Conservation (phyloP, 768 basidiomycete species). For the Xerocomus potaroensis region DNA sequence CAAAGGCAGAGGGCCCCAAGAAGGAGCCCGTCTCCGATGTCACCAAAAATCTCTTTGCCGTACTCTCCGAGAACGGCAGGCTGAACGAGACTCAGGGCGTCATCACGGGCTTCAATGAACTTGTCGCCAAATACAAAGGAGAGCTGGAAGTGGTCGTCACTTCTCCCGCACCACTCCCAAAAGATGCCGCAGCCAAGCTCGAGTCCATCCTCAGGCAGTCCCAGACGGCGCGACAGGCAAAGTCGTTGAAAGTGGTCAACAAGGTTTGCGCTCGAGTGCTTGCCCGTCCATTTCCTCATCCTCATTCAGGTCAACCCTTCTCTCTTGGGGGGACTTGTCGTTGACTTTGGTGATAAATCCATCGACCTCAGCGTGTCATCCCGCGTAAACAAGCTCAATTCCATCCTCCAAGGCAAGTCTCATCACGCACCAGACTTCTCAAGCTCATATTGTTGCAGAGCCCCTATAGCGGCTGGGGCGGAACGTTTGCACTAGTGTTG, state of each 20-base stretch:
- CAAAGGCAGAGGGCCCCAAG: conserved; percentile 63
- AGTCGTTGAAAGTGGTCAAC: conserved; percentile 85
- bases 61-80: conserved; percentile 92
- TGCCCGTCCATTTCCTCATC: conserved; percentile 1
- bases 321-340: conserved; percentile 87
- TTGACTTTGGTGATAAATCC: conserved; percentile 98
- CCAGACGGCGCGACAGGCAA: conserved; percentile 80
- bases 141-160: conserved; percentile 93
- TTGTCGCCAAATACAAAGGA: conserved; percentile 85
- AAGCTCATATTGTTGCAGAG: conserved; percentile 19
- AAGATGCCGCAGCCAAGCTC: conserved; percentile 68
- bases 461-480: conserved; percentile 18
- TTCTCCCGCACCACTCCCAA: conserved; percentile 76
- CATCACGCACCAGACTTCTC: not conserved
- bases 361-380: conserved; percentile 94
- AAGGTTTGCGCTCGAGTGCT: conserved; percentile 53
- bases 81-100: conserved; percentile 80
- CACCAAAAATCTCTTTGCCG: conserved; percentile 86
- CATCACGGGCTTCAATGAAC: conserved; percentile 86
- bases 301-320: conserved; percentile 75
- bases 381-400: conserved; percentile 93
- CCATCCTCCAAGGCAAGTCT: conserved; percentile 71
- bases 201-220: conserved; percentile 85
- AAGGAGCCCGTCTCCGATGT: conserved; percentile 79
- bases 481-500: not conserved